Percentiles rank a stretch among this genome's conserved stretches.
These are phyloP conservation scores for Penicillium nordicum DNA, from an alignment of 2,329 filamentous ascomycete genomes.

Conservation along the genomic window DNA sequence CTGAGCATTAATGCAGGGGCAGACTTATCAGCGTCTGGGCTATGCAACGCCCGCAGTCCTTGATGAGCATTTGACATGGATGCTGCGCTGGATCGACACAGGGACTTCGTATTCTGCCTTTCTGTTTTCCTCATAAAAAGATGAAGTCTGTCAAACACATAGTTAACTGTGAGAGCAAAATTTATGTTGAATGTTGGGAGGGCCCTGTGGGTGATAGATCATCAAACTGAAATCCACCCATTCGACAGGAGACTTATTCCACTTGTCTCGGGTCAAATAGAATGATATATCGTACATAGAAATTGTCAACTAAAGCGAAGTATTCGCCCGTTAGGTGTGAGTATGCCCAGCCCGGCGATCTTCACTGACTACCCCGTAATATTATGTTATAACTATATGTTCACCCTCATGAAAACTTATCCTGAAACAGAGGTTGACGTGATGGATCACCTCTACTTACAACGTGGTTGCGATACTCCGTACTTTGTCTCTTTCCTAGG, in stretches of 20 bases:
- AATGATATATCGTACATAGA: conserved; percentile 20
- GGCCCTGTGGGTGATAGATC: not conserved
- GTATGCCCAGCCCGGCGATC: not conserved
- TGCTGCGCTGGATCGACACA: not conserved
- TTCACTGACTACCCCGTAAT: not conserved
- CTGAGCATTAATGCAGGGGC: conserved; percentile 5
- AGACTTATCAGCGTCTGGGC: not conserved
- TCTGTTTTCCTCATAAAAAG: not conserved
- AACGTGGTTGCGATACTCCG: not conserved
- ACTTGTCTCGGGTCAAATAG: not conserved
- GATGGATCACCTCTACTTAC: not conserved
- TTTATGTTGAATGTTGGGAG: not conserved
- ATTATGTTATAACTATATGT: not conserved
- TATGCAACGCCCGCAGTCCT: not conserved
- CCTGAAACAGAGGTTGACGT: not conserved
- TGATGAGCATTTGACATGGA: not conserved
- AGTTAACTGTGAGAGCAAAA: not conserved
- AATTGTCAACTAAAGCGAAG: conserved; percentile 1
- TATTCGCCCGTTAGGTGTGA: not conserved
- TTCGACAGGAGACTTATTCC: not conserved
- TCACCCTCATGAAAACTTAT: not conserved
- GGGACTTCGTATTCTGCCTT: not conserved
- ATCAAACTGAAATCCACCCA: not conserved
- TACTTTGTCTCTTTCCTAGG: not conserved
- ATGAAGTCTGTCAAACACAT: not conserved